Evolutionary conservation across 1,139 yeast genomes (phyloP), one percentile per base, ranked within the genome.

Genomic region (Diutina ranongensis): DNA sequence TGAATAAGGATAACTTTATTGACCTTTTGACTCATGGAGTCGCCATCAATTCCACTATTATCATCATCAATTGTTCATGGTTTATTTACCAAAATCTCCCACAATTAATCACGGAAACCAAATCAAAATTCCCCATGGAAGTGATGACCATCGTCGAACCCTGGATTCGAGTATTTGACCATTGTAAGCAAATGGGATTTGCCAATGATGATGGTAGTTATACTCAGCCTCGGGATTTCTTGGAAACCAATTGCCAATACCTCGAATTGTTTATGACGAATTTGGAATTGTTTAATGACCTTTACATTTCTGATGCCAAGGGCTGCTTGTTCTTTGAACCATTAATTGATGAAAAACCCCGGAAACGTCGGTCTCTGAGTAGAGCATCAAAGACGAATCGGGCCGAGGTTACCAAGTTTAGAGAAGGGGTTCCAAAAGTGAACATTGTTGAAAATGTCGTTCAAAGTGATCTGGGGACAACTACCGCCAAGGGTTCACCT

Each of bases 41-140:
- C 40, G 55, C 62, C 34, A 64, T 73, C 47, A 62, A 71, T 13
- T 84, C 87, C 2, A 57, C 62, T 8, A 77, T 80, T 52, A 58
- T 88, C 31, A 69, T 78, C 49, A 66, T 71, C 46, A 72, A 75
- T 46, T 78, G 95, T 55, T 64, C 82, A 36, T 80, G 86, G 79
- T 84, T 74, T 52, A 68, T 86, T 15, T 78, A 74, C 52, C 72
- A 76, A 52, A 86, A 87, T 55, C 61, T 85, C 50, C 62, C 68
- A 2, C 49, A 52, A 7, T 65, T 62, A 0, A 3, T 35, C 7
- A 18, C 19, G 9, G 21, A 35, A 16, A 21, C 10, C 3, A 15
- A 20, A 21, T n/a, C 13, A 5, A 35, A 20, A 28, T 35, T 35
- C 18, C 16, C 22, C n/a, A 3, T 13, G n/a, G 8, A 13, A 5